Percentiles rank a stretch among this genome's conserved stretches.
Evolutionary conservation across 805 yeast genomes (phyloP).

Genomic region (Starmerella stellata): DNA sequence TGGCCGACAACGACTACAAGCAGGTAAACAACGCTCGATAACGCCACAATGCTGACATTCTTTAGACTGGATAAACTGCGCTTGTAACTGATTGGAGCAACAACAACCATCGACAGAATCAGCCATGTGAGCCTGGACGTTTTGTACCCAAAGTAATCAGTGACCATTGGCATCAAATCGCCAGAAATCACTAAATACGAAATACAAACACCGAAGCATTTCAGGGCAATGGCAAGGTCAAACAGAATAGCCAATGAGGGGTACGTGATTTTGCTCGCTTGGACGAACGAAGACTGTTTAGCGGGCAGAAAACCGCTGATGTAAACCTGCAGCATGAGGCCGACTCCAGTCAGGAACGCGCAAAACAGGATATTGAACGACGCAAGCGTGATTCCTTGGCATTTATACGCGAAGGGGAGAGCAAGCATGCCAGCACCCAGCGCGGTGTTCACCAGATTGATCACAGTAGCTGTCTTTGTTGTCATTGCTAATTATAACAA

Average conservation of each 20-base stretch:
- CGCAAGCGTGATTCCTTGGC: constrained; percentile 48
- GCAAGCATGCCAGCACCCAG: constrained; percentile 67
- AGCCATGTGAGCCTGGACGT: constrained; percentile 24
- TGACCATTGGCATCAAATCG: constrained; percentile 47
- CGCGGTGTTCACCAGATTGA: constrained; percentile 54
- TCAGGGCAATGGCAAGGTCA: constrained; percentile 56
- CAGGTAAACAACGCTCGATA: constrained; percentile 62
- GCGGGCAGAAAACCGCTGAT: constrained; percentile 29
- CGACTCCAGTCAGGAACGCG: constrained; percentile 47
- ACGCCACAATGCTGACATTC: constrained; percentile 68
- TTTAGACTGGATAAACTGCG: constrained; percentile 64
- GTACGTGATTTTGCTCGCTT: constrained; percentile 47
- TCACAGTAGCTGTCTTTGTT: constrained; percentile 34
- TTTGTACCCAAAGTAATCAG: constrained; percentile 28
- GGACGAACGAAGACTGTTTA: constrained; percentile 53
- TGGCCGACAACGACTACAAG: constrained; percentile 58
- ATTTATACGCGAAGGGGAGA: constrained; percentile 48
- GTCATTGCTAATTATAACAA: too few relatives aligned
- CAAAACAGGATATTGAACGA: constrained; percentile 36
- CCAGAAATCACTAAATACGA: constrained; percentile 57
- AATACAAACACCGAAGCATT: constrained; percentile 68
- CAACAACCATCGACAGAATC: constrained; percentile 22
- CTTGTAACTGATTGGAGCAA: constrained; percentile 50
- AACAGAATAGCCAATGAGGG: constrained; percentile 50
- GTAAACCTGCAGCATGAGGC: constrained; percentile 26